A percentile compares a stretch with the other conserved stretches of the same genome.
These are phyloP conservation scores for Cutaneotrichosporon sp. DNA, from an alignment of 1,284 basidiomycete genomes.

Conservation along the genomic window DNA sequence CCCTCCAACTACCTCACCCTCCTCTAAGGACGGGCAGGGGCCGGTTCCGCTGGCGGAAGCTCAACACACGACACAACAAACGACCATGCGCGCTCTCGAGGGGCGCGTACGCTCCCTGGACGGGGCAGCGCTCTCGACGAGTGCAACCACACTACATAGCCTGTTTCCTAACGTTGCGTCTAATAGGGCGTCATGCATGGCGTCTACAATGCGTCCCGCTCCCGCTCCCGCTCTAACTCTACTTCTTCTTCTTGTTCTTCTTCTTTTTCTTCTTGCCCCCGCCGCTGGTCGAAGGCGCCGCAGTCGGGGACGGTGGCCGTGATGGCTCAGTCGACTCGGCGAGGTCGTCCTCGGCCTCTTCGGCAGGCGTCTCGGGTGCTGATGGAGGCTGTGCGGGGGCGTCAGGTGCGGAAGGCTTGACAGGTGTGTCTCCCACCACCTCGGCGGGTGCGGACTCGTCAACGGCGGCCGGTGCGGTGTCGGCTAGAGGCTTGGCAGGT, in stretches of 20 bases:
- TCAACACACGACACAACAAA: not conserved
- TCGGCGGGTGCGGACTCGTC: not conserved
- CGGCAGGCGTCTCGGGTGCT: constrained; percentile 1
- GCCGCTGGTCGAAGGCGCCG: not conserved
- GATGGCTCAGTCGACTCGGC: constrained; percentile 19
- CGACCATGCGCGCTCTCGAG: constrained; percentile 3
- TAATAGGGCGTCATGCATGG: constrained; percentile 2
- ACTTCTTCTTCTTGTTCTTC: constrained; percentile 47
- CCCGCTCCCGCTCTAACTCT: constrained; percentile 24
- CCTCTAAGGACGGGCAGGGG: constrained; percentile 12
- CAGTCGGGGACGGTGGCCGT: constrained; percentile 20
- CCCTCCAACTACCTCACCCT: constrained; percentile 50
- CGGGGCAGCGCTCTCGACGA: not conserved
- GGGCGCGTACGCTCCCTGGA: not conserved
- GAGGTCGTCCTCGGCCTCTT: constrained; percentile 6
- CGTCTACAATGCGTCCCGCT: too few relatives aligned
- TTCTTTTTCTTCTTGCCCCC: constrained; percentile 23
- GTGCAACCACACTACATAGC: not conserved
- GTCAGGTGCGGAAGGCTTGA: too few relatives aligned
- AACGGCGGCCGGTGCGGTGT: not conserved
- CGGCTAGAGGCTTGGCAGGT: not conserved
- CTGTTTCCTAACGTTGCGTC: not conserved
- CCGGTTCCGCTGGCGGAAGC: constrained; percentile 4
- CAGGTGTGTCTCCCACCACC: too few relatives aligned
- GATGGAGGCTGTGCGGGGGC: not conserved